These are phyloP conservation scores for Rhododendron kiyosumense DNA, from an alignment of 148 eudicot genomes.

Conservation along the genomic window DNA sequence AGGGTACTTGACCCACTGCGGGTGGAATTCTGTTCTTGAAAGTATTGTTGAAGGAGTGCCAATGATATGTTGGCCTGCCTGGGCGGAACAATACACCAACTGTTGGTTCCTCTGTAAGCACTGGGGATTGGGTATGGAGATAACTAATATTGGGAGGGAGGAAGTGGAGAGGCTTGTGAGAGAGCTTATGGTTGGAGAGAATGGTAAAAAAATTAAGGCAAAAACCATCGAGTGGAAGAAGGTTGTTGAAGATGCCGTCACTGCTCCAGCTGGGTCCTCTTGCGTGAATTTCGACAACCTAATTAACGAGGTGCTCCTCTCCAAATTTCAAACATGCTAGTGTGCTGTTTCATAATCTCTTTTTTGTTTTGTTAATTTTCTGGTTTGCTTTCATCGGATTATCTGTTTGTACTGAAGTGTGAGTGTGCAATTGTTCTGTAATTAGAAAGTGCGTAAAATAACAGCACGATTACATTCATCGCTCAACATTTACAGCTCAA, in stretches of 20 bases:
- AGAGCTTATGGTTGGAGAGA: constrained; percentile 31
- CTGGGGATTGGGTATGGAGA: constrained; percentile 33
- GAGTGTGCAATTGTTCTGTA: background rate
- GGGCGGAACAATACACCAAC: constrained; percentile 31
- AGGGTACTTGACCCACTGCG: constrained; percentile 40
- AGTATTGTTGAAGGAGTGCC: constrained; percentile 24
- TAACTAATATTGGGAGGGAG: background rate
- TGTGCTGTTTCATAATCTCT: background rate
- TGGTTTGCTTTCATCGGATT: background rate
- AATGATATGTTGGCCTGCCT: constrained; percentile 30
- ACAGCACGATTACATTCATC: too few species aligned
- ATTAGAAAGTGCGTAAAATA: too few species aligned
- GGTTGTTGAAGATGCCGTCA: constrained; percentile 21
- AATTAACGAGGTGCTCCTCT: constrained; percentile 17
- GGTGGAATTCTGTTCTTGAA: constrained; percentile 37
- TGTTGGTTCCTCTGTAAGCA: constrained; percentile 23
- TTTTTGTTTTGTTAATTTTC: background rate
- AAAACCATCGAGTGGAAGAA: constrained; percentile 28
- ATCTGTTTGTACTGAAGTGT: background rate
- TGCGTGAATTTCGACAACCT: constrained; percentile 7
- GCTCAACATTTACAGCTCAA: too few species aligned
- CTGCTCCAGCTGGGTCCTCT: constrained; percentile 24
- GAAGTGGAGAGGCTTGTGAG: constrained; percentile 29
- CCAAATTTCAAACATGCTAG: background rate
- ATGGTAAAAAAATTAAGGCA: constrained; percentile 22